Conservation (phyloP, 306 rosid species). For the Gleditsia sinensis region DNA sequence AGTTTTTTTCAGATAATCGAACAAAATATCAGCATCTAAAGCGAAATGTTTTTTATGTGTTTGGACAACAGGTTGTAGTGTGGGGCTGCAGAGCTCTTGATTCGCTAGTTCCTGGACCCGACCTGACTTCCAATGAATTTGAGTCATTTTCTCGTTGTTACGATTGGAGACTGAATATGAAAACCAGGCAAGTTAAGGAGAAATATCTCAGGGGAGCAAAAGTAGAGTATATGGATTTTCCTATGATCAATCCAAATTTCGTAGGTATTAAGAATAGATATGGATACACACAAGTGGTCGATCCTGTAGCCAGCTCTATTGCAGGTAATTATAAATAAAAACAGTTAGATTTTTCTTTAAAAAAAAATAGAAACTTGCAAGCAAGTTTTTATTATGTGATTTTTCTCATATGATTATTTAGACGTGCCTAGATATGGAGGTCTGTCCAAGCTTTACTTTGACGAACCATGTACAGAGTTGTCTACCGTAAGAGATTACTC, state of each 20-base stretch:
- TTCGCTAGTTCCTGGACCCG: slow-evolving; percentile 45
- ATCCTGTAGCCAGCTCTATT: slow-evolving; percentile 31
- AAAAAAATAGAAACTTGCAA: not conserved
- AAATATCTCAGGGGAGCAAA: slow-evolving; percentile 27
- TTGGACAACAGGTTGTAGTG: slow-evolving; percentile 50
- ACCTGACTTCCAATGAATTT: slow-evolving; percentile 21
- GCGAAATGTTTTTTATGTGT: not conserved
- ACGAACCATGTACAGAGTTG: slow-evolving; percentile 16
- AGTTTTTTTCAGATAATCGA: not conserved
- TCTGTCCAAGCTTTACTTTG: slow-evolving; percentile 49
- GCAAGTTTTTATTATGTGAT: not conserved
- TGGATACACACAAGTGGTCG: slow-evolving; percentile 51
- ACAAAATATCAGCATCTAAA: not conserved
- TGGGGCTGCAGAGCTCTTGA: slow-evolving; percentile 59
- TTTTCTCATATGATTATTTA: not conserved
- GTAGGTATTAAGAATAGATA: slow-evolving; percentile 40
- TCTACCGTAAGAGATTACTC: slow-evolving; percentile 14
- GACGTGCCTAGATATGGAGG: slow-evolving; percentile 48
- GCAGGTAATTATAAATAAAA: slow-evolving; percentile 18
- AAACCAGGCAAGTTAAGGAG: slow-evolving; percentile 40
- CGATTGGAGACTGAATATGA: slow-evolving; percentile 58
- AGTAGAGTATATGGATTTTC: slow-evolving; percentile 46
- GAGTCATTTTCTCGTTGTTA: slow-evolving; percentile 43
- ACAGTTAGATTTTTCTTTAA: not conserved
- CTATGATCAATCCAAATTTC: slow-evolving; percentile 41